Conservation (phyloP, 176 grass and related monocot genomes). For the Cenchrus fungigraminus region DNA sequence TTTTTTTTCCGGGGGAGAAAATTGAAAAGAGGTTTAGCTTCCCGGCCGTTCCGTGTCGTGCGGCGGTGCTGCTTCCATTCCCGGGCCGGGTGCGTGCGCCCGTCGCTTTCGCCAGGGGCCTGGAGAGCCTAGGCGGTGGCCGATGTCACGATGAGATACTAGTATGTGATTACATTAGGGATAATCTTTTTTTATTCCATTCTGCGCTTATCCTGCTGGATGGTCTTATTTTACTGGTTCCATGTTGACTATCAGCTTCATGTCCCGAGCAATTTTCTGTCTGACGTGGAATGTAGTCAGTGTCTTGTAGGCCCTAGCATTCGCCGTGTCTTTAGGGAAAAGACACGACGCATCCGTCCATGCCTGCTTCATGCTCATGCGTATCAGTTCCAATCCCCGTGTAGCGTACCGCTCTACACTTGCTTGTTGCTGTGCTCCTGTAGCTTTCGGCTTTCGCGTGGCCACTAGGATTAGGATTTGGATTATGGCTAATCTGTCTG, state of each 20-base stretch:
- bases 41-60: not conserved
- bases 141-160: not conserved
- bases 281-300: not conserved
- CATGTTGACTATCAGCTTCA: not conserved
- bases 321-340: not conserved
- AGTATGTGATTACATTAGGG: not conserved
- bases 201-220: not conserved
- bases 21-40: not conserved
- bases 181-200: not conserved
- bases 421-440: not conserved
- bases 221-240: conserved; percentile 14
- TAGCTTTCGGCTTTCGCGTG: not conserved
- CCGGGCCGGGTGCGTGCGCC: not conserved
- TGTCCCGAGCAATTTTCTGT: not conserved
- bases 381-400: not conserved
- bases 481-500: not conserved
- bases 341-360: not conserved
- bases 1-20: too few relatives aligned
- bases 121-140: not conserved
- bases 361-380: not conserved
- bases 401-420: not conserved
- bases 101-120: conserved; percentile 29
- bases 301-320: not conserved
- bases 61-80: not conserved
- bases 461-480: not conserved